Evolutionary conservation across 208 protist species (phyloP), one percentile per base, ranked within the genome.

Genomic region (Herpetomonas samuelpessoai): DNA sequence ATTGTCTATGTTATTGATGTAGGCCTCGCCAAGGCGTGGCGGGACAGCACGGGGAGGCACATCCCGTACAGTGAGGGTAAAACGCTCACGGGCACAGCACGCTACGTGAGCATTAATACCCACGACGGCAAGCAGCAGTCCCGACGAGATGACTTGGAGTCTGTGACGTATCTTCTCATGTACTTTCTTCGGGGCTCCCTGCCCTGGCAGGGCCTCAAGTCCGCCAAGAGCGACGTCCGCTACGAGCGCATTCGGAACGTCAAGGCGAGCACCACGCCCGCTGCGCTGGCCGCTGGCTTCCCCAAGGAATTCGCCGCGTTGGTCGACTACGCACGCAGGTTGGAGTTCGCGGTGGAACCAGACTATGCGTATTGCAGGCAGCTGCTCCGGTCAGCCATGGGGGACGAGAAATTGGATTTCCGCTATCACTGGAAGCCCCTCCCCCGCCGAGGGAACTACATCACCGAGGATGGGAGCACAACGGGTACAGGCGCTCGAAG

Each of bases 121-220:
- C 98, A 99, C 76, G 56, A 94, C 2, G 99, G 99, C 54, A 93
- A 97, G 38, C 94, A 96, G 64, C 93, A 98, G 70, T 82, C 68
- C 25, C 86, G 91, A 18, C 75, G 91, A 10, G 91, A 96, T 62
- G 91, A 96, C 65, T 47, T 97, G 16, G 88, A 97, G 66, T 74
- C 79, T 1, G 62, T 93, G 6, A 57, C 53, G 31, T 98, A 98
- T 60, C 74, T 99, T 21, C 73, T 99, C 18, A 89, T 99, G 59
- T 99, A 99, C 73, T 98, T 99, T 62, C 61, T 97, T n/a, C 86
- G 96, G 4, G 98, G 98, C 1, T 82, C 47, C 27, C 73, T 99
- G 44, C 98, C 98, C 27, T 99, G 98, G 98, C 85, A 93, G 50
- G 86, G 86, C 10, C 72, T 96, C 49, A 85, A 82, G 50, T 29